Conservation (phyloP, 352 stramenopile genomes). For the Chrysophaeum taylorii region DNA sequence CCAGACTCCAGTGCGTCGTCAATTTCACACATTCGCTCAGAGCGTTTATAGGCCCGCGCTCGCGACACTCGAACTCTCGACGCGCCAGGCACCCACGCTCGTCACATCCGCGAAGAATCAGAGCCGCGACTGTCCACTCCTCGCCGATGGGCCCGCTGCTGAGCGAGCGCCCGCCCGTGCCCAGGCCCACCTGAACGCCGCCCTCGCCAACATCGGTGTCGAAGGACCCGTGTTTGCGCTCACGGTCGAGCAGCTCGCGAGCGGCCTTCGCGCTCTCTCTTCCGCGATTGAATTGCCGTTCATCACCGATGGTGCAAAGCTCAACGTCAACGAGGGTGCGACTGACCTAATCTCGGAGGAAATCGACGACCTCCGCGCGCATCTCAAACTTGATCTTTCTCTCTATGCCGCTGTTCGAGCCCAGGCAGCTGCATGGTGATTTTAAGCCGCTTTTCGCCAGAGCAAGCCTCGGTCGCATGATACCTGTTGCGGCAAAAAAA, state of each 20-base stretch:
- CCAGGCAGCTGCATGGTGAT: too few species aligned
- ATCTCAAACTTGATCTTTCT: background rate
- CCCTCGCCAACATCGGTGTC: background rate
- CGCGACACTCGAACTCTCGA: background rate
- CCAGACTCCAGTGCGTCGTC: background rate
- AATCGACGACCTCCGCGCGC: background rate
- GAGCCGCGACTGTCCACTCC: background rate
- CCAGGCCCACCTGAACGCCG: background rate
- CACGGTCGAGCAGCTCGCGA: background rate
- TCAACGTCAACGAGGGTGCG: background rate
- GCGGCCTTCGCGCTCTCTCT: background rate
- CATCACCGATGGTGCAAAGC: background rate
- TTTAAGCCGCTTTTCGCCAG: too few species aligned
- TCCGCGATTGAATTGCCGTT: background rate
- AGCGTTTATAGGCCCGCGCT: background rate
- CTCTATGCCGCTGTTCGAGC: background rate
- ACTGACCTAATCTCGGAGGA: background rate
- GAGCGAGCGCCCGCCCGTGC: background rate
- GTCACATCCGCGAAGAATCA: background rate
- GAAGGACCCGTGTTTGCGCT: background rate
- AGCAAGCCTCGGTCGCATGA: too few species aligned
- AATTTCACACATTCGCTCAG: background rate
- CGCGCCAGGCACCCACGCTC: background rate
- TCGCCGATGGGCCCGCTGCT: conserved; percentile 3
- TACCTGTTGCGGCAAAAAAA: too few species aligned